A percentile compares a stretch with the other conserved stretches of the same genome.
Conservation (phyloP, 345 rosid species). For the Bruguiera sexangula region DNA sequence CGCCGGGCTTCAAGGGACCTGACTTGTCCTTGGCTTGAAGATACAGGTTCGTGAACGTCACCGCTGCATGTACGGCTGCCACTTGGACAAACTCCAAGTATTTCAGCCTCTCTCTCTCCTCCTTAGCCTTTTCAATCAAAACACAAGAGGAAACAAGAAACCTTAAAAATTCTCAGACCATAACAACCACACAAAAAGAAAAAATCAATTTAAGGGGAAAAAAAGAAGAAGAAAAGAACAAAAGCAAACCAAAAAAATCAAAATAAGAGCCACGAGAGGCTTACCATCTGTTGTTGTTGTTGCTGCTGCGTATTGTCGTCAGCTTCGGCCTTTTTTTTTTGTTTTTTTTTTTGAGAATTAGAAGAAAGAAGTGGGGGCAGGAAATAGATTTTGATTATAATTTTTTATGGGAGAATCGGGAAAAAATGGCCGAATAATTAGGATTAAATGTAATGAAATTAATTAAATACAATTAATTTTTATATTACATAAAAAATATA, state of each 20-base stretch:
- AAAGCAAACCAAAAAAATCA: neutral
- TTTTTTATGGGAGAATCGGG: neutral
- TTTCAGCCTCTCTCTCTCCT: slow-evolving; percentile 55
- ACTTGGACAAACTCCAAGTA: slow-evolving; percentile 81
- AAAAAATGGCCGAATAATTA: neutral
- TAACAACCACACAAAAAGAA: neutral
- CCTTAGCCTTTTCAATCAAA: slow-evolving; percentile 2
- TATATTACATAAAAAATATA: too few species aligned
- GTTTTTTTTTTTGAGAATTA: neutral
- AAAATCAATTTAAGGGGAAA: neutral
- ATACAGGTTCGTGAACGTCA: slow-evolving; percentile 57
- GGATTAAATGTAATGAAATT: too few species aligned
- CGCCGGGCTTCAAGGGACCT: slow-evolving; percentile 77
- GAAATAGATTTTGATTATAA: neutral
- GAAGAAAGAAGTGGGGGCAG: neutral
- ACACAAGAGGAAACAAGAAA: neutral
- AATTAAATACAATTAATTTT: too few species aligned
- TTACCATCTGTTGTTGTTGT: slow-evolving; percentile 17
- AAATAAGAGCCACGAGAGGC: neutral
- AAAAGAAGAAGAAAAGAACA: neutral
- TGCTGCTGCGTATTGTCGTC: slow-evolving; percentile 16
- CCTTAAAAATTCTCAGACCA: neutral
- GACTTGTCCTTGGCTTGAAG: slow-evolving; percentile 68
- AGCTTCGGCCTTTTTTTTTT: slow-evolving; percentile 19
- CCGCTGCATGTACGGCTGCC: slow-evolving; percentile 49